Conservation (phyloP, 192 early-diverging fungal genomes). For the Diversispora eburnea region DNA sequence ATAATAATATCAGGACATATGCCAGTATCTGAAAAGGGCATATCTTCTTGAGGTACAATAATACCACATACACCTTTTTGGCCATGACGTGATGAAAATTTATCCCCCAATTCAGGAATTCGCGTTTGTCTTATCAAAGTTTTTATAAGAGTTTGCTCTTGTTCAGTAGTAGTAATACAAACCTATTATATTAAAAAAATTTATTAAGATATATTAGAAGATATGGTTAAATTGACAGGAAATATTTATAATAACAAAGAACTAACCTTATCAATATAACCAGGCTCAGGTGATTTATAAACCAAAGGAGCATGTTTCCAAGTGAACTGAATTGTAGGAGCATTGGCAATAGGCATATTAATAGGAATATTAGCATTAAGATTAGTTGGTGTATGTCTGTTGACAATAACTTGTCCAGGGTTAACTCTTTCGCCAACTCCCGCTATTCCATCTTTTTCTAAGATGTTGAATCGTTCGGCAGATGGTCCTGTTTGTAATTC, state of each 20-base stretch:
- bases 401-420: conserved; percentile 68
- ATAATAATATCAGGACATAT: conserved; percentile 96
- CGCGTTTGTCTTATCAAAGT: conserved; percentile 87
- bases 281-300: conserved; percentile 88
- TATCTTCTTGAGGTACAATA: conserved; percentile 95
- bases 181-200: conserved; percentile 7
- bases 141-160: conserved; percentile 90
- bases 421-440: conserved; percentile 76
- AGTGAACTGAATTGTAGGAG: conserved; percentile 6
- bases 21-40: conserved; percentile 92
- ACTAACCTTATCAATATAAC: conserved; percentile 88
- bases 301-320: conserved; percentile 63
- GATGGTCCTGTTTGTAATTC: conserved; percentile 27
- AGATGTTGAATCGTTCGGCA: conserved; percentile 58
- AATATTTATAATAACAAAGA: no score
- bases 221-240: no score
- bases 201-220: no score
- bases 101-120: conserved; percentile 94
- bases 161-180: conserved; percentile 81
- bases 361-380: conserved; percentile 56
- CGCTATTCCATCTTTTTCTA: conserved; percentile 91
- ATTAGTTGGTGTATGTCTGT: conserved; percentile 85
- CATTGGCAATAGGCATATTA: conserved; percentile 31
- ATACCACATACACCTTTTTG: conserved; percentile 97
- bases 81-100: conserved; percentile 96